Percentiles rank a stretch among this genome's conserved stretches.
These are phyloP conservation scores for Ensete glaucum DNA, from an alignment of 176 grass and related monocot species.

Conservation along the genomic window DNA sequence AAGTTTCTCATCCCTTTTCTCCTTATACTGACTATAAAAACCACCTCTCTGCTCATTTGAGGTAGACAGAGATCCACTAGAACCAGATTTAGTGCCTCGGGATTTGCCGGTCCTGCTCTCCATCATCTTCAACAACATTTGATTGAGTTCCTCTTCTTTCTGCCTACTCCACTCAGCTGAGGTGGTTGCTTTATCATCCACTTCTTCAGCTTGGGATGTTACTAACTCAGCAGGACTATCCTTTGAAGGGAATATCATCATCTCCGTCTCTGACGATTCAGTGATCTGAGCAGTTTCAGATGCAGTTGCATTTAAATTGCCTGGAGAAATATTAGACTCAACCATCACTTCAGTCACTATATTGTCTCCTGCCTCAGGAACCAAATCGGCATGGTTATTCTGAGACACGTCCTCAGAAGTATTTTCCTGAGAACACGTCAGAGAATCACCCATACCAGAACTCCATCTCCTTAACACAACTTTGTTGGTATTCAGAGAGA, in stretches of 20 bases:
- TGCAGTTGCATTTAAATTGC: conserved; percentile 10
- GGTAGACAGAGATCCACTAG: conserved; percentile 26
- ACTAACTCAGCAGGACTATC: conserved; percentile 31
- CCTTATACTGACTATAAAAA: conserved; percentile 43
- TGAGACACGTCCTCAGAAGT: conserved; percentile 39
- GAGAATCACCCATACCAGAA: conserved; percentile 77
- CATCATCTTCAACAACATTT: conserved; percentile 99
- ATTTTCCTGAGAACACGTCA: conserved; percentile 48
- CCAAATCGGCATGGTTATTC: conserved; percentile 34
- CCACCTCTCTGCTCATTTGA: conserved; percentile 50
- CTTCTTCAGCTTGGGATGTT: conserved; percentile 44
- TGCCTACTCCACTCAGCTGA: conserved; percentile 89
- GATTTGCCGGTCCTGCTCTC: conserved; percentile 69
- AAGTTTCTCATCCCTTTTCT: conserved; percentile 62
- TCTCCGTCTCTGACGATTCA: conserved; percentile 32
- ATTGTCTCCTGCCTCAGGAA: conserved; percentile 28
- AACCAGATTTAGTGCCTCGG: conserved; percentile 22
- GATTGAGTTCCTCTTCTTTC: conserved; percentile 93
- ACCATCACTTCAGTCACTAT: conserved; percentile 31
- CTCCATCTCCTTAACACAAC: conserved; percentile 89
- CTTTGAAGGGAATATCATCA: conserved; percentile 11
- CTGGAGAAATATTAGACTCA: conserved; percentile 23
- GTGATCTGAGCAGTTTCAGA: conserved; percentile 24
- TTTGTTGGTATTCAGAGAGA: conserved; percentile 40
- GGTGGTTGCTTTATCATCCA: conserved; percentile 35